Percentiles rank a stretch among this genome's conserved stretches.
phyloP scores from a whole-genome alignment of 2,329 filamentous ascomycete genomes.

The Penicillium vulpinum region DNA sequence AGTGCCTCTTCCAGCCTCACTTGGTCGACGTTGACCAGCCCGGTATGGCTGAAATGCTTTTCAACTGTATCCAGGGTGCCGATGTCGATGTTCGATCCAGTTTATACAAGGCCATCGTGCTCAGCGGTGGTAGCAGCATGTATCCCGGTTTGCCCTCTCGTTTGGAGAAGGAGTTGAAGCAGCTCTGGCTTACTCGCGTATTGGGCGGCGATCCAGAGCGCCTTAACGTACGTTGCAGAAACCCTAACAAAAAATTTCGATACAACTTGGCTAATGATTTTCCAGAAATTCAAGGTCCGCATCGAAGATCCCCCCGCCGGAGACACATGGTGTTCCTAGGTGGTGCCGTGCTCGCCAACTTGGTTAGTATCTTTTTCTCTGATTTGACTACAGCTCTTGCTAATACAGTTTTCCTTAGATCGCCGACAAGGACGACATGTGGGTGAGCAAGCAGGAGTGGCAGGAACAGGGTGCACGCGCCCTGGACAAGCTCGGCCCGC shows the following conservation, averaged over 20 bases:
- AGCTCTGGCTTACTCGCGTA: constrained; percentile 93
- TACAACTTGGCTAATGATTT: constrained; percentile 7
- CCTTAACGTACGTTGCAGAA: constrained; percentile 60
- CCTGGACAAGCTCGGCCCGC: constrained; percentile 88
- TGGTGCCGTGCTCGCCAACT: constrained; percentile 93
- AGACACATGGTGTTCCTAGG: constrained; percentile 99
- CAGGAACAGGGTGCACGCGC: constrained; percentile 83
- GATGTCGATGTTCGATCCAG: constrained; percentile 93
- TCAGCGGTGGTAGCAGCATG: constrained; percentile 98
- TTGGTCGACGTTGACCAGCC: constrained; percentile 96
- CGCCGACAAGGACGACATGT: constrained; percentile 98
- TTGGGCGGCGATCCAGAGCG: constrained; percentile 89
- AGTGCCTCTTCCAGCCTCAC: constrained; percentile 98
- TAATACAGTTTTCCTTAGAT: constrained; percentile 54
- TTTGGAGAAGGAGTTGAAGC: constrained; percentile 97
- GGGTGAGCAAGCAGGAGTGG: constrained; percentile 97
- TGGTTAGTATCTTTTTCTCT: constrained; percentile 52
- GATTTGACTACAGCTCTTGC: constrained; percentile 2
- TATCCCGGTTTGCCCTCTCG: constrained; percentile 93
- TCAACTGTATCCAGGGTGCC: constrained; percentile 96
- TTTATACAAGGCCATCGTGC: constrained; percentile 94
- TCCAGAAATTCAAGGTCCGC: constrained; percentile 94
- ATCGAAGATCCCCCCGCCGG: constrained; percentile 94
- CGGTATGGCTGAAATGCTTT: constrained; percentile 93
- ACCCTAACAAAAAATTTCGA: neutral